Evolutionary conservation across 2,329 filamentous ascomycete species (phyloP), one percentile per base, ranked within the genome.

Genomic region (Apiospora sp.): DNA sequence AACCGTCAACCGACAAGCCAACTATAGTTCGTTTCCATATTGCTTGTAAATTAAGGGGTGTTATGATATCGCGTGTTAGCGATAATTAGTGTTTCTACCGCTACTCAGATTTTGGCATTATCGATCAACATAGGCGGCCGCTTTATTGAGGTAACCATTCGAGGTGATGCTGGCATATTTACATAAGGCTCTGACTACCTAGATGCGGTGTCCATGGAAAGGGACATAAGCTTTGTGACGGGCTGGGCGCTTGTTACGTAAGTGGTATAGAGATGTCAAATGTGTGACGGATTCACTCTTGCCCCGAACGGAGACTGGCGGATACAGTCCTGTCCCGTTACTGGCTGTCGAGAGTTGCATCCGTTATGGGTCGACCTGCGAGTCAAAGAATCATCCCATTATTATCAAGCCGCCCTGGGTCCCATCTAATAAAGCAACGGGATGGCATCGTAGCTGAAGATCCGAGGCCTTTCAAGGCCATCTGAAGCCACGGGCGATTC

Each of bases 231-330:
- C 34, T 64, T 64, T 64, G 34, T 41, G 58, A 24, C 58, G 41
- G 34, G 30, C 34, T 64, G 34, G 58, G 58, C 58, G 19, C 22
- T 41, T 41, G 34, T 64, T 64, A 64, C 58, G 58, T 64, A n/a
- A 64, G 16, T 37, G 10, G 22, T n/a, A n/a, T 34, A n/a, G 54
- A 37, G 30, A 22, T 61, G 24, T 58, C 30, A 37, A 19, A 22
- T 61, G 24, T 58, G 24, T 58, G 13, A 19, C 51, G 51, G 51
- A 30, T 3, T 54, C 24, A 16, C 24, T 58, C 27, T 30, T n/a
- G 24, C 51, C 51, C 24, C 51, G 13, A 30, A 16, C 24, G 51
- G 54, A 37, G 54, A n/a, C 54, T 61, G 54, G 12, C 16, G 54
- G 54, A 61, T 58, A 22, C 27, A 34, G 14, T 58, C 14, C 27